Percentiles rank a stretch among this genome's conserved stretches.
These are phyloP conservation scores for Penicillium turbatum DNA, from an alignment of 495 filamentous ascomycete species.

Conservation along the genomic window DNA sequence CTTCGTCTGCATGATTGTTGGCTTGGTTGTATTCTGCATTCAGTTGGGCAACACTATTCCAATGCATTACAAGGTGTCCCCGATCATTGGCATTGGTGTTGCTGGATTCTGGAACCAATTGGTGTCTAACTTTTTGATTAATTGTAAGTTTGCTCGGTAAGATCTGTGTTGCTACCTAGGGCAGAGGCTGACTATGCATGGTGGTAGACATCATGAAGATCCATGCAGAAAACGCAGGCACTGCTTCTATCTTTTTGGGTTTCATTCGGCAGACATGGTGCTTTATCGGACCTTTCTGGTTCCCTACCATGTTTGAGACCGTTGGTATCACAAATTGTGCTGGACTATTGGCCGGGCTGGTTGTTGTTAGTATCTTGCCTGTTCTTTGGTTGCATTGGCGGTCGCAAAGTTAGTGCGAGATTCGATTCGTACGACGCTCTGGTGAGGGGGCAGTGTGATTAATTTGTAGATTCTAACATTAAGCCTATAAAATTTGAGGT, in stretches of 20 bases:
- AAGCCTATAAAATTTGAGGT: not conserved
- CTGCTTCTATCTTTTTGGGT: not conserved
- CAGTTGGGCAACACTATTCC: not conserved
- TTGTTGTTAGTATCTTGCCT: not conserved
- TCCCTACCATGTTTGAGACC: not conserved
- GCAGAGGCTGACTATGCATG: not conserved
- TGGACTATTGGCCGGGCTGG: not conserved
- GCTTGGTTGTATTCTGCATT: not conserved
- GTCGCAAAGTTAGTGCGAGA: not conserved
- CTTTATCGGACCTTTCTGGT: not conserved
- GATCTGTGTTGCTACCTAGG: not conserved
- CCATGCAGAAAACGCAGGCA: not conserved
- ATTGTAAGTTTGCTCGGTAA: not conserved
- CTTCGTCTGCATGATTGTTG: not conserved
- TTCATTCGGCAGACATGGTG: not conserved
- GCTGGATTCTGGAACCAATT: not conserved
- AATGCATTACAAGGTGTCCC: not conserved
- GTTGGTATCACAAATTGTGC: not conserved
- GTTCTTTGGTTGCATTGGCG: not conserved
- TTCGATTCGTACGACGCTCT: not conserved
- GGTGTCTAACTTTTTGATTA: not conserved
- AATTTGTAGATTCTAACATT: not conserved
- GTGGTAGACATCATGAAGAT: not conserved
- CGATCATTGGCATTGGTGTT: not conserved
- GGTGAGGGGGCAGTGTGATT: not conserved